phyloP scores from a whole-genome alignment of 352 stramenopile species.

The Phytophthora citrophthora region DNA sequence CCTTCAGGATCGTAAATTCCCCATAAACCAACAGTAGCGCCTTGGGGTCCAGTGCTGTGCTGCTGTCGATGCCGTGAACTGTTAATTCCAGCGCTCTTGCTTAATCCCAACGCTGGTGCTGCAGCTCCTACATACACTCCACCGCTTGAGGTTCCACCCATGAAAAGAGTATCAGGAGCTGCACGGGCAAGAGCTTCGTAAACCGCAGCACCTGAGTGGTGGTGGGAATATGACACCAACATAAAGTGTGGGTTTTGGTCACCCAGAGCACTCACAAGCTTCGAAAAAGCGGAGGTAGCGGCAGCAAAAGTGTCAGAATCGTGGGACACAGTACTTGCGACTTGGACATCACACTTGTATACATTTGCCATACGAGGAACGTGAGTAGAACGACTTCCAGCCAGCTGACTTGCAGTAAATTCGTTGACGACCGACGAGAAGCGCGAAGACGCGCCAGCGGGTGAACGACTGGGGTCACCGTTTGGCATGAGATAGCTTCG shows the following conservation, averaged over 20 bases:
- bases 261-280: constrained; percentile 61
- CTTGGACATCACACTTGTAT: constrained; percentile 63
- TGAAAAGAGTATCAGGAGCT: constrained; percentile 82
- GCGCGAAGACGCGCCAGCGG: constrained; percentile 41
- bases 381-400: constrained; percentile 29
- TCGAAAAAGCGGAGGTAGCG: constrained; percentile 58
- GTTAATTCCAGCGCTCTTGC: constrained; percentile 19
- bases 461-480: constrained; percentile 36
- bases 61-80: constrained; percentile 42
- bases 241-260: constrained; percentile 79
- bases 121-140: constrained; percentile 55
- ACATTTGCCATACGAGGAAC: constrained; percentile 23
- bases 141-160: constrained; percentile 76
- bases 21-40: constrained; percentile 70
- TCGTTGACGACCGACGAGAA: constrained; percentile 36
- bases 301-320: constrained; percentile 67
- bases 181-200: constrained; percentile 66
- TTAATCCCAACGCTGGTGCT: constrained; percentile 19
- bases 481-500: constrained; percentile 59
- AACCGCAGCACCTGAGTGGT: constrained; percentile 58
- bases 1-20: constrained; percentile 86
- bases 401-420: constrained; percentile 32
- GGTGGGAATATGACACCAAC: constrained; percentile 78
- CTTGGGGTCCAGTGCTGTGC: constrained; percentile 25
- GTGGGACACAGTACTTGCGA: constrained; percentile 71